Conservation (phyloP, 2,329 filamentous ascomycete genomes). For the Neofusicoccum cordaticola region DNA sequence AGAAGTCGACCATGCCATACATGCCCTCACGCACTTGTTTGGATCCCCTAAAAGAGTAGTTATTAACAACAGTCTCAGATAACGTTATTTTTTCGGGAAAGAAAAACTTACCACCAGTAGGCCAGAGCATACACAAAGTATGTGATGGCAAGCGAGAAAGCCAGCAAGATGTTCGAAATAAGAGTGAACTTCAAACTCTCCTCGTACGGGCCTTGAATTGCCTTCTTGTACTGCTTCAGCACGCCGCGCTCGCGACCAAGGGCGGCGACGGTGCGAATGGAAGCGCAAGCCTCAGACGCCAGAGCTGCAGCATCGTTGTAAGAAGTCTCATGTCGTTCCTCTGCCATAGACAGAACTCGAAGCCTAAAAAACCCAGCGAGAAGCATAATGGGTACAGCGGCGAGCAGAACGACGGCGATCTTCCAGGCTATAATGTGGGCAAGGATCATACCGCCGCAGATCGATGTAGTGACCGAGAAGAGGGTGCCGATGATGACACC, state of each 20-base stretch:
- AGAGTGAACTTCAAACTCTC: slow-evolving; percentile 40
- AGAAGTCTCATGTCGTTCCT: slow-evolving; percentile 62
- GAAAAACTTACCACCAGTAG: slow-evolving; percentile 44
- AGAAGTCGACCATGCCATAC: slow-evolving; percentile 43
- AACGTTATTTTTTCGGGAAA: not conserved
- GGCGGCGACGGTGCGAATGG: slow-evolving; percentile 58
- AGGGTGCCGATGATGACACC: slow-evolving; percentile 51
- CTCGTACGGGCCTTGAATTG: slow-evolving; percentile 40
- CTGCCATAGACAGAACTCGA: slow-evolving; percentile 54
- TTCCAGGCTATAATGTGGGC: slow-evolving; percentile 51
- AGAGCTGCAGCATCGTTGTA: slow-evolving; percentile 63
- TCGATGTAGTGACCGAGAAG: slow-evolving; percentile 47
- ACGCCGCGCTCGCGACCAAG: slow-evolving; percentile 43
- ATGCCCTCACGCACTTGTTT: slow-evolving; percentile 43
- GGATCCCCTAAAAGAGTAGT: slow-evolving; percentile 28
- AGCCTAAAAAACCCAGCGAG: slow-evolving; percentile 47
- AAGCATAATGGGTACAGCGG: slow-evolving; percentile 49
- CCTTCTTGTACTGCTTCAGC: slow-evolving; percentile 35
- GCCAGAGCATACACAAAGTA: slow-evolving; percentile 50
- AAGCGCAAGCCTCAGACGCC: slow-evolving; percentile 65
- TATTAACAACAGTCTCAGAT: not conserved
- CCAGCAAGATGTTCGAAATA: slow-evolving; percentile 42
- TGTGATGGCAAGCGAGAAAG: slow-evolving; percentile 45
- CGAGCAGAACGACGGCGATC: slow-evolving; percentile 50
- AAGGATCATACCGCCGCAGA: slow-evolving; percentile 48